Evolutionary conservation across 2,329 filamentous ascomycete species (phyloP), one percentile per base, ranked within the genome.

Genomic region (Chalaropsis thielavioides): DNA sequence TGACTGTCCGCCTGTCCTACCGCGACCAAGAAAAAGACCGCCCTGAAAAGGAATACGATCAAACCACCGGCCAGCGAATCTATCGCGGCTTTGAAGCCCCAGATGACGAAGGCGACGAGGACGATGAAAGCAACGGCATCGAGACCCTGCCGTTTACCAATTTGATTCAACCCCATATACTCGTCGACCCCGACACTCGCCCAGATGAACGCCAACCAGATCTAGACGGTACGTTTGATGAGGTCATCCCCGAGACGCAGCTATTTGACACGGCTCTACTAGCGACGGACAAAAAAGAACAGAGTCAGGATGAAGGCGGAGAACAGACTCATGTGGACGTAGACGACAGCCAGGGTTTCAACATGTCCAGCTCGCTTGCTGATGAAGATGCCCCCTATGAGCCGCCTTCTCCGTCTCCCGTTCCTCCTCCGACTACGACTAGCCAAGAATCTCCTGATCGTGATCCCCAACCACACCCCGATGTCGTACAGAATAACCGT

Each of bases 81-180:
- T 95, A 81, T 68, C 88, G 85, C 66, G 63, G 63, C 7, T 94
- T 95, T 69, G 90, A 95, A 70, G 84, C 85, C 69, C 86, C 87
- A 0, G 82, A 82, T 11, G 76, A 83, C 7, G 80, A 84, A 6
- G 82, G 83, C 11, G 83, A 85, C 0, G 81, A 81, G 81, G 87
- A 65, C 80, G 61, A 63, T 10, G 61, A 63, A 5, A 24, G 2
- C 17, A 40, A 86, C 67, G 87, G 87, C 0, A 77, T 81, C 61
- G 80, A 85, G n/a, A 78, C 78, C 6, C 66, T 91, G 38, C 70
- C 73, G 0, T 86, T 88, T 74, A 72, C 72, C 1, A 85, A 89
- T 24, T 77, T 94, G 71, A 80, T 84, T 44, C 85, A 90, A 46
- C 81, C 87, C 0, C 86, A 85, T 69, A 76, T 92, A 17, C 24